Evolutionary conservation across 805 yeast genomes (phyloP).

Genomic region (Yamadazyma phyllophila): DNA sequence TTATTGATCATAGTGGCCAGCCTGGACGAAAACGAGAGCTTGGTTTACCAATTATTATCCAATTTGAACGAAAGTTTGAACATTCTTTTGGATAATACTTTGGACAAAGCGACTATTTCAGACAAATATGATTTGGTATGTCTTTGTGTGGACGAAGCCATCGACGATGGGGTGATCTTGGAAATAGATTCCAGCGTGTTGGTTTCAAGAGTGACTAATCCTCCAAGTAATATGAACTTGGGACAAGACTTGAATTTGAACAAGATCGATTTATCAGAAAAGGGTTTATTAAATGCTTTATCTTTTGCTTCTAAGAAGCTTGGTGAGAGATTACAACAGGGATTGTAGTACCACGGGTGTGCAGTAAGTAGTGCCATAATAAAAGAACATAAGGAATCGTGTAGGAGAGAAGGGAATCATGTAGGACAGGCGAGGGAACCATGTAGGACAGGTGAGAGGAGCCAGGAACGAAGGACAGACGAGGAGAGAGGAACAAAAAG

Average conservation of each 20-base stretch:
- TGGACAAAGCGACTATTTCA: slow-evolving; percentile 75
- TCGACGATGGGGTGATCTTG: slow-evolving; percentile 90
- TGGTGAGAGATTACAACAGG: slow-evolving; percentile 46
- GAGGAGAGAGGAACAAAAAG: no score
- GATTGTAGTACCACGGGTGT: slow-evolving; percentile 23
- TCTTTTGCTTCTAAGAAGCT: slow-evolving; percentile 79
- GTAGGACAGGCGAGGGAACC: no score
- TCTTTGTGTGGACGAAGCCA: slow-evolving; percentile 84
- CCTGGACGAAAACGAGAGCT: slow-evolving; percentile 79
- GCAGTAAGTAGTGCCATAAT: no score
- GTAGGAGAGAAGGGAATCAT: no score
- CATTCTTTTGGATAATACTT: slow-evolving; percentile 61
- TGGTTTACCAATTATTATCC: slow-evolving; percentile 69
- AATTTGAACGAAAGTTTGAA: slow-evolving; percentile 83
- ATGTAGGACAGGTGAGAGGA: not conserved
- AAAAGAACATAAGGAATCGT: no score
- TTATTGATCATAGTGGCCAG: slow-evolving; percentile 69
- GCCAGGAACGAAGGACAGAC: no score
- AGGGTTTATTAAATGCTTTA: slow-evolving; percentile 79
- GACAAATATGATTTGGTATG: slow-evolving; percentile 85
- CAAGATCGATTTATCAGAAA: slow-evolving; percentile 66
- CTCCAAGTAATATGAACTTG: slow-evolving; percentile 50
- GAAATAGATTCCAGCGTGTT: slow-evolving; percentile 87
- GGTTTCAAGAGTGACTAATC: slow-evolving; percentile 86
- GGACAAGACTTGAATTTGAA: slow-evolving; percentile 56